A percentile compares a stretch with the other conserved stretches of the same genome.
Conservation (phyloP, 352 stramenopile genomes). For the Globisporangium paddicum region DNA sequence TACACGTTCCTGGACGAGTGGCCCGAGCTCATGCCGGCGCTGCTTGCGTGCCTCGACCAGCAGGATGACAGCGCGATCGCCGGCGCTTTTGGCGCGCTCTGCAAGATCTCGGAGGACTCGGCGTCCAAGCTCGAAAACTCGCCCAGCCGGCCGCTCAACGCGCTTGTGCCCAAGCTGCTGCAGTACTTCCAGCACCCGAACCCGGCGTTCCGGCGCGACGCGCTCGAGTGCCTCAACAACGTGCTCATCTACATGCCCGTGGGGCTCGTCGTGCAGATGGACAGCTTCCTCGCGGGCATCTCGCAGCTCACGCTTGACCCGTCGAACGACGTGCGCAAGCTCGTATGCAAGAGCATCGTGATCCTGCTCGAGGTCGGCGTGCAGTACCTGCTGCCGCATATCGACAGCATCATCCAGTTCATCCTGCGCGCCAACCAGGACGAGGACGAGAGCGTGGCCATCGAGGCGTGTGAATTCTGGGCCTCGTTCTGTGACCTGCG, state of each 20-base stretch:
- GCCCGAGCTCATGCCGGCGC: conserved; percentile 81
- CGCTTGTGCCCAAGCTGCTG: conserved; percentile 85
- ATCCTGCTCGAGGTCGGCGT: conserved; percentile 86
- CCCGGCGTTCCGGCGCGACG: conserved; percentile 71
- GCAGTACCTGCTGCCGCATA: conserved; percentile 86
- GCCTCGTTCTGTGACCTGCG: conserved; percentile 88
- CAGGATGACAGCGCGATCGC: conserved; percentile 55
- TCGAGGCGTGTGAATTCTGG: conserved; percentile 91
- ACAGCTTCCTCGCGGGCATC: conserved; percentile 86
- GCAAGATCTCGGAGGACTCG: conserved; percentile 90
- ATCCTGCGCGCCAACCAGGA: conserved; percentile 87
- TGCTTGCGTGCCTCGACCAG: conserved; percentile 56
- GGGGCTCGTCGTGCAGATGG: conserved; percentile 87
- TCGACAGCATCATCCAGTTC: conserved; percentile 91
- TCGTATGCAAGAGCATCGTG: conserved; percentile 91
- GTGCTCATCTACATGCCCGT: conserved; percentile 88
- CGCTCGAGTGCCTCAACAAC: conserved; percentile 88
- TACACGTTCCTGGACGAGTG: conserved; percentile 87
- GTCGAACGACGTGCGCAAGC: conserved; percentile 73
- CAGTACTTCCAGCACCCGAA: conserved; percentile 87
- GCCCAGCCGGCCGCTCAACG: conserved; percentile 79
- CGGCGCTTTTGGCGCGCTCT: conserved; percentile 78
- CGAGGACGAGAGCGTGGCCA: conserved; percentile 77
- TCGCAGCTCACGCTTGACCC: conserved; percentile 84
- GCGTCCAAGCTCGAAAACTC: conserved; percentile 87